A percentile compares a stretch with the other conserved stretches of the same genome.
Conservation (phyloP, 768 basidiomycete genomes). For the Sistotremastrum suecicum region DNA sequence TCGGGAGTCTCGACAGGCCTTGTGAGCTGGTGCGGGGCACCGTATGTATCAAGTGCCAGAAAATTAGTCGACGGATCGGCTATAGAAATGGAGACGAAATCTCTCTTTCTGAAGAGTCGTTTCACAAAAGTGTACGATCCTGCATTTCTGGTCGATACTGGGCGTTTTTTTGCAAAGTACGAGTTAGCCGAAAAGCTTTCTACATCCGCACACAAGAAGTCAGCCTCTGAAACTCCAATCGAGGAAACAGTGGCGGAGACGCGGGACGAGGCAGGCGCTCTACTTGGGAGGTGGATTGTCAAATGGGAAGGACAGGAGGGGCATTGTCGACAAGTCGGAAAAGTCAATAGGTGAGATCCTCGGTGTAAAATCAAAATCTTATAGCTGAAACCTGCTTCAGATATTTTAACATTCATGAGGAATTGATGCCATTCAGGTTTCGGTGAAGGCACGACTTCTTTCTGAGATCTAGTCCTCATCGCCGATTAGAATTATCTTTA, state of each 20-base stretch:
- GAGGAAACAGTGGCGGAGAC: conserved; percentile 81
- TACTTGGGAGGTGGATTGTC: conserved; percentile 69
- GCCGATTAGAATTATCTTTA: too few species aligned
- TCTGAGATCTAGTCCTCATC: too few species aligned
- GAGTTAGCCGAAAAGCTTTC: conserved; percentile 45
- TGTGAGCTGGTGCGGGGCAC: conserved; percentile 54
- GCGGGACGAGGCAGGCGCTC: conserved; percentile 35
- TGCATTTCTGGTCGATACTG: conserved; percentile 50
- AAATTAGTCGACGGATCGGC: conserved; percentile 4
- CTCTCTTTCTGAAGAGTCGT: conserved; percentile 41
- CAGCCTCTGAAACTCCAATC: conserved; percentile 12
- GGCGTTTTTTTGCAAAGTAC: conserved; percentile 68
- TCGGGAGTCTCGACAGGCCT: conserved; percentile 63
- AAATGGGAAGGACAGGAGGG: conserved; percentile 59
- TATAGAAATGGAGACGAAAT: conserved; percentile 58
- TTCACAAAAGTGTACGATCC: conserved; percentile 67
- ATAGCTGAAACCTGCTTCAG: conserved; percentile 12
- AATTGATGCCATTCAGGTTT: conserved; percentile 18
- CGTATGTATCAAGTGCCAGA: conserved; percentile 48
- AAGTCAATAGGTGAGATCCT: conserved; percentile 44
- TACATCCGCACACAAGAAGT: conserved; percentile 23
- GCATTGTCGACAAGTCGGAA: conserved; percentile 47
- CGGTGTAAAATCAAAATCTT: neutral
- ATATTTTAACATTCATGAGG: conserved; percentile 41
- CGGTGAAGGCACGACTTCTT: too few species aligned